Conservation (phyloP, 768 basidiomycete species). For the Phaffia tasmanica region DNA sequence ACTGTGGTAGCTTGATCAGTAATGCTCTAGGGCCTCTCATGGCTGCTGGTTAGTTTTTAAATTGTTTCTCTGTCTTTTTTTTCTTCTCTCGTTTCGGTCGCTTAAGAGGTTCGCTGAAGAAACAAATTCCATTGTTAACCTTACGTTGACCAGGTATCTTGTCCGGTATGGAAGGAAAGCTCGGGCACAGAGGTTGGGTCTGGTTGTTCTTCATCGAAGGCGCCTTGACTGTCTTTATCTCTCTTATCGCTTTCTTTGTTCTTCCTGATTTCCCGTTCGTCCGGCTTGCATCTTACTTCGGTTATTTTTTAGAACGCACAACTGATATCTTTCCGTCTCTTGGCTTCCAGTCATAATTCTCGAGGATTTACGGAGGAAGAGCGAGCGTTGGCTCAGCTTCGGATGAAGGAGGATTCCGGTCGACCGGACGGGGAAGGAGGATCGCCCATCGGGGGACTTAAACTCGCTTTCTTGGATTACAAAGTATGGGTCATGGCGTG, state of each 20-base stretch:
- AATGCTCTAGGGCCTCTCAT: slow-evolving; percentile 74
- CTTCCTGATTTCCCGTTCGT: slow-evolving; percentile 20
- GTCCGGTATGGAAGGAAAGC: slow-evolving; percentile 55
- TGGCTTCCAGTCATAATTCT: slow-evolving; percentile 50
- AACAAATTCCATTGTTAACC: background rate
- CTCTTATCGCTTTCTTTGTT: slow-evolving; percentile 45
- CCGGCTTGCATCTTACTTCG: background rate
- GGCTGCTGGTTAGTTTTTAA: slow-evolving; percentile 42
- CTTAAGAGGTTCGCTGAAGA: too few relatives aligned
- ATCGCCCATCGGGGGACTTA: too few relatives aligned
- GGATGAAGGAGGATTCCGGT: slow-evolving; percentile 39
- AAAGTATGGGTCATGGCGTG: slow-evolving; percentile 9
- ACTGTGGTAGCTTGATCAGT: slow-evolving; percentile 61
- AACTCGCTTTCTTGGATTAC: slow-evolving; percentile 1
- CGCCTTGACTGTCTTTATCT: slow-evolving; percentile 52
- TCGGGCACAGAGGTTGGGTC: slow-evolving; percentile 64
- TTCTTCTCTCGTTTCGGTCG: too few relatives aligned
- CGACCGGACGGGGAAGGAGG: slow-evolving; percentile 1
- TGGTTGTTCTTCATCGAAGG: slow-evolving; percentile 74
- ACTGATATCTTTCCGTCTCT: slow-evolving; percentile 40
- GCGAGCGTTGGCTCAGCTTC: slow-evolving; percentile 34
- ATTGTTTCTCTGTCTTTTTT: background rate
- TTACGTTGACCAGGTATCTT: slow-evolving; percentile 44
- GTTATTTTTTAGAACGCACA: background rate
- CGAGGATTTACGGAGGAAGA: slow-evolving; percentile 36